Percentiles rank a stretch among this genome's conserved stretches.
phyloP scores from a whole-genome alignment of 2,329 filamentous ascomycete species.

The Neurospora crassa region DNA sequence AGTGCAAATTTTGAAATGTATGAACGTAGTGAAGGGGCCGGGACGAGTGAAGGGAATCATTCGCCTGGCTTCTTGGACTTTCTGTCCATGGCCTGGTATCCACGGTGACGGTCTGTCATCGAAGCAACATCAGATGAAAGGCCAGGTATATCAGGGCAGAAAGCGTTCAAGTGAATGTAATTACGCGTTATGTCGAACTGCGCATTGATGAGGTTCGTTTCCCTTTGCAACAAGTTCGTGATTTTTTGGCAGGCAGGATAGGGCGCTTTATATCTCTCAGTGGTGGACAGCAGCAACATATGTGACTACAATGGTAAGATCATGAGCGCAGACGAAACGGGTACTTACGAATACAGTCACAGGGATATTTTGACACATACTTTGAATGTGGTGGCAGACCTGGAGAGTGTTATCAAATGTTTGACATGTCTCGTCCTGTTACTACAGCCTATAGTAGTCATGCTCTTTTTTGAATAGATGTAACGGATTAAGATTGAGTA shows the following conservation, averaged over 20 bases:
- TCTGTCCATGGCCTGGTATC: background rate
- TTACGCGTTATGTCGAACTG: background rate
- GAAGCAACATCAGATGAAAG: background rate
- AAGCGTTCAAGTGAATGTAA: fast-evolving
- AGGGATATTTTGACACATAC: no score
- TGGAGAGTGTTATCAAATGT: no score
- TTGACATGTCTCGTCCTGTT: no score
- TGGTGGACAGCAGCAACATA: fast-evolving
- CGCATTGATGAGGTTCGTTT: background rate
- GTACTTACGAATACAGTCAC: background rate
- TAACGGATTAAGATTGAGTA: background rate
- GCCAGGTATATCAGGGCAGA: fast-evolving
- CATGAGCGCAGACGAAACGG: background rate
- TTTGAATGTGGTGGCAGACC: no score
- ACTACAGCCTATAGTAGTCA: no score
- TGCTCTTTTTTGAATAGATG: no score
- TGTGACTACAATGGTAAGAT: background rate
- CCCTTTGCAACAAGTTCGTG: background rate
- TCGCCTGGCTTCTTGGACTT: background rate
- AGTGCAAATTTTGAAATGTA: background rate
- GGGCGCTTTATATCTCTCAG: background rate
- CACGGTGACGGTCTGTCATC: background rate
- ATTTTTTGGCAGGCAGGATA: fast-evolving
- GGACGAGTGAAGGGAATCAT: background rate
- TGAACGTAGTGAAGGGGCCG: background rate